Evolutionary conservation across 345 rosid species (phyloP).

Genomic region (Raphanus raphanistrum): DNA sequence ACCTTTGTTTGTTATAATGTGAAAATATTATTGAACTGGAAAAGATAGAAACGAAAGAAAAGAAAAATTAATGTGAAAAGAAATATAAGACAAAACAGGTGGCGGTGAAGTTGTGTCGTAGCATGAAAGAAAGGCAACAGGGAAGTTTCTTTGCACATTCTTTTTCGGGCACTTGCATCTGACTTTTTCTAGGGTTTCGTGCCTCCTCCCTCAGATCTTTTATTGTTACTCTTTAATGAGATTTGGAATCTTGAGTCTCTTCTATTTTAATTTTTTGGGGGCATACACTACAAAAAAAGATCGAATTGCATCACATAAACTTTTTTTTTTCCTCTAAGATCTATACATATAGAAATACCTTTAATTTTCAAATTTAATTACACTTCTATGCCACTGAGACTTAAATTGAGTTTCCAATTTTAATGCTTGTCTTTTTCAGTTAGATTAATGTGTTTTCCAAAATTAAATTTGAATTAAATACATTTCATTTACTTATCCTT

Average conservation of each 20-base stretch:
- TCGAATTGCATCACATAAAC: too few species aligned
- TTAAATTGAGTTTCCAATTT: too few species aligned
- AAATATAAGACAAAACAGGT: slow-evolving; percentile 27
- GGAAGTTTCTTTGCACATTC: slow-evolving; percentile 26
- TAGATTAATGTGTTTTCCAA: too few species aligned
- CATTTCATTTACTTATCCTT: too few species aligned
- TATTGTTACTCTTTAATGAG: neutral
- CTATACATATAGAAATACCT: too few species aligned
- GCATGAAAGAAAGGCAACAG: slow-evolving; percentile 16
- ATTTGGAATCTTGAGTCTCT: neutral
- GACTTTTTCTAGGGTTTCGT: slow-evolving; percentile 17
- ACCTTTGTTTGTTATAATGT: neutral
- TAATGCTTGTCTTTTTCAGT: too few species aligned
- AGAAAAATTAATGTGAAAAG: neutral
- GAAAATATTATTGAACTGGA: neutral
- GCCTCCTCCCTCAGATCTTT: slow-evolving; percentile 16
- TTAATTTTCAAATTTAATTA: too few species aligned
- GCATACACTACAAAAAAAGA: too few species aligned
- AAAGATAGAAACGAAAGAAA: neutral
- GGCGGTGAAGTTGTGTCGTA: slow-evolving; percentile 38
- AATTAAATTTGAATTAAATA: too few species aligned
- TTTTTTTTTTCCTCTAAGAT: too few species aligned
- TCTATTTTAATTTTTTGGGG: neutral
- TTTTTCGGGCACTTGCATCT: slow-evolving; percentile 34
- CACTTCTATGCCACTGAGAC: too few species aligned